These are phyloP conservation scores for Botrytis fabae DNA, from an alignment of 2,329 filamentous ascomycete species.

Conservation along the genomic window DNA sequence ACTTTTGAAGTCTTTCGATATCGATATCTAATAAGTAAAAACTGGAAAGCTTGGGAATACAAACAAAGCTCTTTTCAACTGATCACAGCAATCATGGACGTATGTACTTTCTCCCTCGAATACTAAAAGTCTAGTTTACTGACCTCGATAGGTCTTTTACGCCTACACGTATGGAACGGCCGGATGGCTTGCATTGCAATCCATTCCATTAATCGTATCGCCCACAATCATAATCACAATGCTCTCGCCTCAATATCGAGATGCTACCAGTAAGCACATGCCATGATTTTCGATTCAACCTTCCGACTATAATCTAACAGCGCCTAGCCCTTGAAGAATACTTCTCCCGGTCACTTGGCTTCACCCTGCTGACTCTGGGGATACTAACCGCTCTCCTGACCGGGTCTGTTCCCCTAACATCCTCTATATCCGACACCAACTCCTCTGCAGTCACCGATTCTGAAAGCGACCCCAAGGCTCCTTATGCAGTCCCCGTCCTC, in stretches of 20 bases:
- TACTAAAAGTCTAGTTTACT: not conserved
- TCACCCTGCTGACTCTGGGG: conserved; percentile 58
- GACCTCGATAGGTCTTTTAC: conserved; percentile 47
- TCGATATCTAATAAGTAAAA: not conserved
- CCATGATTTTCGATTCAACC: conserved; percentile 12
- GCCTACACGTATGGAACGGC: conserved; percentile 53
- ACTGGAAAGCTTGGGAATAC: not conserved
- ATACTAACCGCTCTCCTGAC: conserved; percentile 60
- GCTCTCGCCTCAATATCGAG: conserved; percentile 57
- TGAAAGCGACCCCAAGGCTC: conserved; percentile 50
- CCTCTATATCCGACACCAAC: conserved; percentile 40
- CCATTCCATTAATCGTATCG: conserved; percentile 53
- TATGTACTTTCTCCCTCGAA: not conserved
- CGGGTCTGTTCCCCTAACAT: conserved; percentile 60
- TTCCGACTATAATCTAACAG: conserved; percentile 19
- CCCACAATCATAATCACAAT: conserved; percentile 63
- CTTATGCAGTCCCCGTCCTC: conserved; percentile 60
- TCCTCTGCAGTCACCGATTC: conserved; percentile 45
- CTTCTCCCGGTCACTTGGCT: conserved; percentile 60
- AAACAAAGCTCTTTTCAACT: no score
- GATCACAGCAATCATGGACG: conserved; percentile 9
- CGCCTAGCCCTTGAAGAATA: conserved; percentile 60
- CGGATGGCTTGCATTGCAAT: conserved; percentile 50
- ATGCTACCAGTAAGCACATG: conserved; percentile 50
- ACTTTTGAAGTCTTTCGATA: not conserved